These are phyloP conservation scores for Trametes hirsuta DNA, from an alignment of 1,284 basidiomycete genomes.

Conservation along the genomic window DNA sequence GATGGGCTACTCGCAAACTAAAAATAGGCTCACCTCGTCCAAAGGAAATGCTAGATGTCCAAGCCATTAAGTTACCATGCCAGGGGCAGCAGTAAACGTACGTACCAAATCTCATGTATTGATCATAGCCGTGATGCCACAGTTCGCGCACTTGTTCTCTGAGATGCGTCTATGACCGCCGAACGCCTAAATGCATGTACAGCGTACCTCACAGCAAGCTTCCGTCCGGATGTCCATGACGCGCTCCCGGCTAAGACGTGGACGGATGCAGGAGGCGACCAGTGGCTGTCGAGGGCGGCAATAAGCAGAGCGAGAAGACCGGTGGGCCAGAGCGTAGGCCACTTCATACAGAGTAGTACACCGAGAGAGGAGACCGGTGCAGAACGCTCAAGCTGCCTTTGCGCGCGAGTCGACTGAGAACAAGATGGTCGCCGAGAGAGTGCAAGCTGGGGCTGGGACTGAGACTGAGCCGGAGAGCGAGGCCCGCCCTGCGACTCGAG, in stretches of 20 bases:
- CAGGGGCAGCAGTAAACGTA: neutral
- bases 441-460: too few relatives aligned
- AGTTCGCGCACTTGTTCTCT: conserved; percentile 74
- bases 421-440: neutral
- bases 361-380: conserved; percentile 5
- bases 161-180: neutral
- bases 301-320: conserved; percentile 53
- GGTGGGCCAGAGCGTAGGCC: conserved; percentile 63
- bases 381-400: neutral
- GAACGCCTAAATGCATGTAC: neutral
- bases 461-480: too few relatives aligned
- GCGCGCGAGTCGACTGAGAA: neutral
- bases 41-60: conserved; percentile 69
- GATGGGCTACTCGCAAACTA: neutral
- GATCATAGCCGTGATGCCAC: conserved; percentile 84
- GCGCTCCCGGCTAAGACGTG: conserved; percentile 37
- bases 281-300: conserved; percentile 47
- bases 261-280: conserved; percentile 42
- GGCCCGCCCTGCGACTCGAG: too few relatives aligned
- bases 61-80: neutral
- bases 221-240: conserved; percentile 62
- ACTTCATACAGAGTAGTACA: conserved; percentile 56
- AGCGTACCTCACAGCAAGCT: conserved; percentile 59
- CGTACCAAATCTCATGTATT: conserved; percentile 77
- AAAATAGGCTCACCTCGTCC: conserved; percentile 55